Evolutionary conservation across 2,329 filamentous ascomycete species (phyloP).

Genomic region (Pseudogymnoascus sp.): DNA sequence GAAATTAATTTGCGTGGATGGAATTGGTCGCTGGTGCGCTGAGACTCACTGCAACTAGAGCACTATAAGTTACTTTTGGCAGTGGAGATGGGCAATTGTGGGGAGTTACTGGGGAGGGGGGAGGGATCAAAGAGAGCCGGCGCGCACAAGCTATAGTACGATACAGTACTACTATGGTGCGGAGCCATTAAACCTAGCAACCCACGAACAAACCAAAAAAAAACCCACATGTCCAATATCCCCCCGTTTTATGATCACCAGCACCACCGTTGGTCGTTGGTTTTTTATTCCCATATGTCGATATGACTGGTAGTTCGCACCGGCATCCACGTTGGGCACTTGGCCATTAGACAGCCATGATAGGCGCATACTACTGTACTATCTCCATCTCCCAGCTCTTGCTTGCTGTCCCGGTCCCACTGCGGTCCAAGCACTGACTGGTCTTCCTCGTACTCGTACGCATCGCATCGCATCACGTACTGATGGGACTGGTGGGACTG

Average conservation of each 20-base stretch:
- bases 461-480: neutral
- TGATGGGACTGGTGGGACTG: neutral
- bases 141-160: neutral
- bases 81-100: neutral
- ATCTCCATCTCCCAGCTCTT: neutral
- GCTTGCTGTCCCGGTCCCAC: neutral
- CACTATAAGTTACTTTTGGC: neutral
- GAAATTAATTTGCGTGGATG: neutral
- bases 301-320: neutral
- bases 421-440: neutral
- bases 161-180: too few relatives aligned
- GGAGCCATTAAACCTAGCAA: neutral
- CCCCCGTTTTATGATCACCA: conserved; percentile 1
- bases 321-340: neutral
- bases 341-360: neutral
- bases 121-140: neutral
- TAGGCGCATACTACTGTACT: neutral
- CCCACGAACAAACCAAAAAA: neutral
- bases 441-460: neutral
- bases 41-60: neutral
- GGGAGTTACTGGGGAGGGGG: neutral
- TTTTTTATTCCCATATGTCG: neutral
- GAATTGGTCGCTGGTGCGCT: neutral
- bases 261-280: neutral
- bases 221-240: neutral